Base-by-base conservation (phyloP, 108 stramenopile genomes). In the Asterionellopsis glacialis region DNA sequence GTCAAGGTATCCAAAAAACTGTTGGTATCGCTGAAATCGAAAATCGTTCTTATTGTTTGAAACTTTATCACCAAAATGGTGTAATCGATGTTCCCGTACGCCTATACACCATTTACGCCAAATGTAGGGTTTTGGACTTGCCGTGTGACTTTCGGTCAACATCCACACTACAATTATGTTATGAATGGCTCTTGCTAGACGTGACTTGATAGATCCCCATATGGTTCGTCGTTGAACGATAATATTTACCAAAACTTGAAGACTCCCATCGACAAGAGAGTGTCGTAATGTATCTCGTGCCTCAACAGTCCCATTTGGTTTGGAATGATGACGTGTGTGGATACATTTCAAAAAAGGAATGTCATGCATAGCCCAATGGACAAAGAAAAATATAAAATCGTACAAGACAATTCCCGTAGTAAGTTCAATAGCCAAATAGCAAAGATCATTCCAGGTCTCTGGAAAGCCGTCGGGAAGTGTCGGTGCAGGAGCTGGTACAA, bases 211-310 rank as follows among this genome's bases (percentile, higher is more conserved):
- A 0, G 38, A 25, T 0, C 76, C 81, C 49, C 67, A 75, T 14
- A 65, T 66, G 4, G 55, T 64, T 23, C 58, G 27, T 18, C 65
- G 43, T 56, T 82, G 81, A 7, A 79, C 81, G 45, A 68, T 12
- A 51, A 78, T 68, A 41, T 82, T 82, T 4, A 71, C 63, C 38
- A 63, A 53, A 1, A 78, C 81, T 53, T 82, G 81, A 22, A 75
- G 48, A 15, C 41, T 42, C 9, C 77, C 81, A 59, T 82, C 81
- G 11, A 75, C 21, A 25, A 68, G 66, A 0, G 74, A 68, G 60
- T 82, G 81, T 45, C 67, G 81, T 38, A 81, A 61, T 6, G 75
- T 76, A 40, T 70, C 55, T 40, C 55, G 55, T 15, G 63, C 50
- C 49, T 70, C 69, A 12, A 70, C 26, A 12, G 22, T 21, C 14